Percentiles rank a stretch among this genome's conserved stretches.
Evolutionary conservation across 106 monocot species (phyloP).

Genomic region (Chionographis japonica): DNA sequence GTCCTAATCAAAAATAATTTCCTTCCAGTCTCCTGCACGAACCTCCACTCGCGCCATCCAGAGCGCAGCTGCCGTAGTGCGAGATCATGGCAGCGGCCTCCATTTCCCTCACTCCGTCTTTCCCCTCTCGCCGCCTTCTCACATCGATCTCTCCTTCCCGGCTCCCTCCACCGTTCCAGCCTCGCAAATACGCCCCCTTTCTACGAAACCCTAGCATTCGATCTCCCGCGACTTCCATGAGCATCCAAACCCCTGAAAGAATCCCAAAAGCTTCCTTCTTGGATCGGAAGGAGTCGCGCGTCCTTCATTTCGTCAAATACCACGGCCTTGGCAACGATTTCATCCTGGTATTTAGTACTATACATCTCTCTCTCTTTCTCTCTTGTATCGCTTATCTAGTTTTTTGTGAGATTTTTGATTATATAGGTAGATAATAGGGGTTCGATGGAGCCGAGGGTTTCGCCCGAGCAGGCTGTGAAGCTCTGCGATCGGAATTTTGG

Average conservation of each 20-base stretch:
- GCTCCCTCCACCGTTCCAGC: slow-evolving; percentile 2
- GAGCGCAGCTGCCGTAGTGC: too few relatives aligned
- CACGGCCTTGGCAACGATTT: slow-evolving; percentile 98
- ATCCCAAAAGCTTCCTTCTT: slow-evolving; percentile 23
- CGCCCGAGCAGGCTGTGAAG: slow-evolving; percentile 86
- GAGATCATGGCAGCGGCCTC: slow-evolving; percentile 7
- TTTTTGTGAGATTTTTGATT: not conserved
- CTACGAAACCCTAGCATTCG: slow-evolving; percentile 23
- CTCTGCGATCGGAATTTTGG: slow-evolving; percentile 92
- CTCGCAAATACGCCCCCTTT: slow-evolving; percentile 6
- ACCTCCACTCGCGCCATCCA: too few relatives aligned
- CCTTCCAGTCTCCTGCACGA: too few relatives aligned
- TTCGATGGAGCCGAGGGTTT: slow-evolving; percentile 70
- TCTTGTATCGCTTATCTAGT: not conserved
- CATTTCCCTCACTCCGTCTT: slow-evolving; percentile 12
- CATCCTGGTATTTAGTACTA: slow-evolving; percentile 51
- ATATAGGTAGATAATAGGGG: slow-evolving; percentile 88
- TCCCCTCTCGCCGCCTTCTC: slow-evolving; percentile 8
- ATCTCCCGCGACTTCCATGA: slow-evolving; percentile 28
- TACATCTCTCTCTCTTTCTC: not conserved
- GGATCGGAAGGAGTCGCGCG: slow-evolving; percentile 24
- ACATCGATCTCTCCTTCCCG: not conserved
- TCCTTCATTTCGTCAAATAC: slow-evolving; percentile 91
- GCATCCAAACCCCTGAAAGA: slow-evolving; percentile 49
- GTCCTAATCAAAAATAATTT: too few relatives aligned